Evolutionary conservation across 1,284 basidiomycete genomes (phyloP).

Genomic region (Singerocomus inundabilis): DNA sequence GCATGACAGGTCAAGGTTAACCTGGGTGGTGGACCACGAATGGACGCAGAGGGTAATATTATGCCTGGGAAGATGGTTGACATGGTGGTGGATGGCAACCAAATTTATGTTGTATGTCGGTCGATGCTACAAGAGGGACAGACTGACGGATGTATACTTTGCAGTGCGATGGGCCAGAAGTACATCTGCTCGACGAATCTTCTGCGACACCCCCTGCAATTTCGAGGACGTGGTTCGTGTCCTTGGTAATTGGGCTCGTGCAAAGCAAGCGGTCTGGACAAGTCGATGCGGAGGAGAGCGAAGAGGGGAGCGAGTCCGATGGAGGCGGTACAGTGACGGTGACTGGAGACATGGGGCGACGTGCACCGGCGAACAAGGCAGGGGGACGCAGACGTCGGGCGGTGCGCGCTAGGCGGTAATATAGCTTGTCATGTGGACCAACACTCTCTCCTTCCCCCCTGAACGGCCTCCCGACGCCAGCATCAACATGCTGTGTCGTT

Average conservation of each 20-base stretch:
- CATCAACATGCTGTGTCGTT: too few relatives aligned
- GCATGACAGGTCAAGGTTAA: conserved; percentile 63
- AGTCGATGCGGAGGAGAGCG: conserved; percentile 7
- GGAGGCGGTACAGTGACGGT: conserved; percentile 42
- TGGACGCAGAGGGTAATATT: conserved; percentile 56
- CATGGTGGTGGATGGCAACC: conserved; percentile 71
- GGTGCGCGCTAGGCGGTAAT: conserved; percentile 39
- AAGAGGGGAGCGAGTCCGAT: conserved; percentile 25
- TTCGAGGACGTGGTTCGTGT: conserved; percentile 51
- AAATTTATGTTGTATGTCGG: conserved; percentile 68
- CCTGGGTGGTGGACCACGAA: conserved; percentile 51
- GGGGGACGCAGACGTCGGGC: conserved; percentile 62
- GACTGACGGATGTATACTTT: conserved; percentile 12
- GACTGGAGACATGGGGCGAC: conserved; percentile 21
- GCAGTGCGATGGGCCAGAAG: conserved; percentile 49
- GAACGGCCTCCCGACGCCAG: too few relatives aligned
- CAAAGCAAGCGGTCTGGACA: conserved; percentile 16
- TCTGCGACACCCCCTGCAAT: conserved; percentile 48
- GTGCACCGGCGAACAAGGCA: conserved; percentile 43
- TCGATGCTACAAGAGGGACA: conserved; percentile 9
- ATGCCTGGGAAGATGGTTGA: conserved; percentile 57
- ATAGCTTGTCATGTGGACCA: too few relatives aligned
- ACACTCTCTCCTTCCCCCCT: too few relatives aligned
- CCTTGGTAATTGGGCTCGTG: conserved; percentile 36
- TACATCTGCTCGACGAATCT: conserved; percentile 51